These are phyloP conservation scores for Trichoderma sp. DNA, from an alignment of 2,329 filamentous ascomycete species.

Conservation along the genomic window DNA sequence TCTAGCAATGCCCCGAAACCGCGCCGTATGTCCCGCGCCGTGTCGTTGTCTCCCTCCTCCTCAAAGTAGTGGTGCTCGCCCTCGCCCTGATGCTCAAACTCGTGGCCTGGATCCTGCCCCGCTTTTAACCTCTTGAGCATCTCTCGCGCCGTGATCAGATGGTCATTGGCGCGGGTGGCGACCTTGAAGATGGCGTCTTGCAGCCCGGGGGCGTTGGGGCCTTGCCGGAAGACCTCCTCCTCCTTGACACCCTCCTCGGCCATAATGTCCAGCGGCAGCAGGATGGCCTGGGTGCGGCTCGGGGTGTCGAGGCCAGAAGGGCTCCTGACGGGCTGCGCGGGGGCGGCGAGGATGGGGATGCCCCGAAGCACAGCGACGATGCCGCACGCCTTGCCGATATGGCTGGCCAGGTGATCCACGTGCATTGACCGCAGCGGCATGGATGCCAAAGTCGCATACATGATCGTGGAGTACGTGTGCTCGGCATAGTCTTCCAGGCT, in stretches of 20 bases:
- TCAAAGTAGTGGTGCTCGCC: slow-evolving; percentile 63
- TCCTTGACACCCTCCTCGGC: slow-evolving; percentile 77
- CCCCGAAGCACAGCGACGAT: slow-evolving; percentile 86
- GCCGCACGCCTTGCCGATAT: slow-evolving; percentile 91
- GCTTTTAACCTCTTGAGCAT: slow-evolving; percentile 81
- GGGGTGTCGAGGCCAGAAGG: slow-evolving; percentile 44
- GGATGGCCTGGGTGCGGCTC: slow-evolving; percentile 55
- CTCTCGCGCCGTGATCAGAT: slow-evolving; percentile 88
- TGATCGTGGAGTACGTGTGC: slow-evolving; percentile 88
- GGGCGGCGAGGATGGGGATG: slow-evolving; percentile 81
- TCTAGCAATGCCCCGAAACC: slow-evolving; percentile 82
- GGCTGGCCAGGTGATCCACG: slow-evolving; percentile 88
- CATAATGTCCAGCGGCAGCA: slow-evolving; percentile 89
- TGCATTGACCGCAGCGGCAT: slow-evolving; percentile 80
- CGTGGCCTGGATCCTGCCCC: slow-evolving; percentile 76
- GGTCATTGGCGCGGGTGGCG: slow-evolving; percentile 91
- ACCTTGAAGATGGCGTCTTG: slow-evolving; percentile 90
- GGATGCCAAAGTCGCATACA: slow-evolving; percentile 82
- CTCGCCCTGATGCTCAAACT: slow-evolving; percentile 84
- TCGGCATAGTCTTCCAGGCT: slow-evolving; percentile 87
- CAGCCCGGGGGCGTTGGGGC: slow-evolving; percentile 75
- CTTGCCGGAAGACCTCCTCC: slow-evolving; percentile 84
- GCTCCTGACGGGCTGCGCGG: slow-evolving; percentile 52
- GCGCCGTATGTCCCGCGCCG: slow-evolving; percentile 50
- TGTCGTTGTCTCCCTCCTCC: slow-evolving; percentile 42